Conservation (phyloP, 176 grass and related monocot genomes). For the Oryza nivara region DNA sequence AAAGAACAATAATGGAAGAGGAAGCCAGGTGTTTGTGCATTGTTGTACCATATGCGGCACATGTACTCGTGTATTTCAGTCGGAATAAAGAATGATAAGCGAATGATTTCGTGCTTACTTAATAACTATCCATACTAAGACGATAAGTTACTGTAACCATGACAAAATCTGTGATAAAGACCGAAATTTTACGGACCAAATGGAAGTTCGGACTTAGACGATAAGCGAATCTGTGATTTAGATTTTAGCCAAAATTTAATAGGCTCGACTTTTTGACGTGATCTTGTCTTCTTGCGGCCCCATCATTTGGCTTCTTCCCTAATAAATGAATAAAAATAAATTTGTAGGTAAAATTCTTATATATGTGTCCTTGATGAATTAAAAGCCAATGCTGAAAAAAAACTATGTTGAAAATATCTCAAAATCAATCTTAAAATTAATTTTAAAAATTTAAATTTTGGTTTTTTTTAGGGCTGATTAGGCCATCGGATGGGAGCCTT, state of each 20-base stretch:
- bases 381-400: too few relatives aligned
- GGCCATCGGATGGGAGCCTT: too few relatives aligned
- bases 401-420: too few relatives aligned
- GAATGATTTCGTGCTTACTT: not conserved
- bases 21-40: not conserved
- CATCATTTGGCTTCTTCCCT: too few relatives aligned
- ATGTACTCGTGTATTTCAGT: not conserved
- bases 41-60: not conserved
- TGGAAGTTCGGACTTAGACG: not conserved
- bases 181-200: not conserved
- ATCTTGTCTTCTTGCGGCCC: not conserved
- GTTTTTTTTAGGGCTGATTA: too few relatives aligned
- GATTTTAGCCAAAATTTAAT: constrained; percentile 35
- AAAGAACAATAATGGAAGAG: not conserved
- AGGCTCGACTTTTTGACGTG: not conserved
- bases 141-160: not conserved
- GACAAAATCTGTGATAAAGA: not conserved
- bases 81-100: not conserved
- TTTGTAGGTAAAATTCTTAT: too few relatives aligned
- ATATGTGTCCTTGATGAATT: too few relatives aligned
- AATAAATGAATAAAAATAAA: too few relatives aligned
- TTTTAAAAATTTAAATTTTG: too few relatives aligned
- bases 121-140: not conserved
- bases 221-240: too few relatives aligned
- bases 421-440: too few relatives aligned